Evolutionary conservation across 306 rosid genomes (phyloP), one percentile per base, ranked within the genome.

Genomic region (Quercus mongolica): DNA sequence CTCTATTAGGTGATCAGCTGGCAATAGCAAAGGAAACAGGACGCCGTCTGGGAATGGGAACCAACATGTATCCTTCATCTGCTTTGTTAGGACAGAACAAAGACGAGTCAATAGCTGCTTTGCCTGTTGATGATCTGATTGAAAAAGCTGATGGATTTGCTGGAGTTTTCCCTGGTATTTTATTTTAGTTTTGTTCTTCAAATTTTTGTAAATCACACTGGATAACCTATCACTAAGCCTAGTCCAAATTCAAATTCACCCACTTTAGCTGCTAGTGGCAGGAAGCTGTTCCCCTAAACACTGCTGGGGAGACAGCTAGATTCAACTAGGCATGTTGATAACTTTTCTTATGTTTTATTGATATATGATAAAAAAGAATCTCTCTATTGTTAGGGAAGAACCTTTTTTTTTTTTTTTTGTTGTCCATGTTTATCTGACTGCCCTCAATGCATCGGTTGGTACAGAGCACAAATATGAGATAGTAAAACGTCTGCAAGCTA

Each of bases 81-180:
- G 71, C 92, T 69, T 87, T 92, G 51, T 76, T 91, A 80, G 97
- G 97, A 67, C 86, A 89, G 83, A 83, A 91, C 64, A 92, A 86
- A 74, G 96, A 89, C 4, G 86, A 85, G 80, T 61, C 94, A 44
- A 71, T 91, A 44, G 79, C 79, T 75, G 75, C 88, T 71, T 86
- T 92, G 79, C 97, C 97, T n/a, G 92, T 90, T 79, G 97, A 92
- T 77, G 97, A 92, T 26, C 84, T 89, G 71, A 89, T 92, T 71
- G 97, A 92, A 78, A 90, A 92, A 72, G 95, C 97, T 30, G 96
- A 92, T 84, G 97, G 97, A 25, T 92, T 92, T 82, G 94, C 97
- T 31, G 96, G 96, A 19, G 97, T 92, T 78, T 91, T 89, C 81
- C 97, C 97, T 7, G 97, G 97, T 92, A 88, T 58, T 55, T 2